Percentiles rank a stretch among this genome's conserved stretches.
phyloP scores from a whole-genome alignment of 306 rosid species.

The Inga laurina region DNA sequence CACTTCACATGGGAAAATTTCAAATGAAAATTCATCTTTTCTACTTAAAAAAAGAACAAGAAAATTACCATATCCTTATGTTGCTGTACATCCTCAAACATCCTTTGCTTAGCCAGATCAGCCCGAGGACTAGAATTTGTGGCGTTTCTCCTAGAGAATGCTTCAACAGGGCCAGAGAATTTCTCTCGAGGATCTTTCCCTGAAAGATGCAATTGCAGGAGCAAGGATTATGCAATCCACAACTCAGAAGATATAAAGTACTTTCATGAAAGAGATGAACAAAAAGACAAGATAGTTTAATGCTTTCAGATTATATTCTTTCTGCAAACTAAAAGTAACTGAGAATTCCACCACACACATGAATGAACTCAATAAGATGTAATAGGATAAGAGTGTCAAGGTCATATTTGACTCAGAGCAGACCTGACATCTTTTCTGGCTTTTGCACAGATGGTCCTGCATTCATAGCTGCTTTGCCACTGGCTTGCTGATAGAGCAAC shows the following conservation, averaged over 20 bases:
- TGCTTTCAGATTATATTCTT: background rate
- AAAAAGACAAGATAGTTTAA: constrained; percentile 20
- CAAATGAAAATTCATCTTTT: background rate
- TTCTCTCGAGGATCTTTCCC: constrained; percentile 93
- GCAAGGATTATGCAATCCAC: constrained; percentile 18
- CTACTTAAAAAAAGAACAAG: background rate
- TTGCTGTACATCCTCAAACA: constrained; percentile 60
- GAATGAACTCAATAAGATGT: constrained; percentile 5
- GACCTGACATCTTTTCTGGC: constrained; percentile 89
- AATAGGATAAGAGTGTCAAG: constrained; percentile 26
- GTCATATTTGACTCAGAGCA: constrained; percentile 24
- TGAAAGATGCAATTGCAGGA: constrained; percentile 48
- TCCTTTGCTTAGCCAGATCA: constrained; percentile 69
- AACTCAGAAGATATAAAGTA: constrained; percentile 12
- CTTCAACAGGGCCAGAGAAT: constrained; percentile 93
- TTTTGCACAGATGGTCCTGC: constrained; percentile 83
- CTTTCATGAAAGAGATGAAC: constrained; percentile 6
- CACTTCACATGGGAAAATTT: background rate
- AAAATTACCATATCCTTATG: constrained; percentile 71
- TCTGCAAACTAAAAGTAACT: constrained; percentile 9
- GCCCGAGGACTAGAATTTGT: constrained; percentile 71
- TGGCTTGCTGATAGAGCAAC: constrained; percentile 54
- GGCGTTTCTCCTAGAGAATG: constrained; percentile 77
- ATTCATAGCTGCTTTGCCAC: constrained; percentile 73
- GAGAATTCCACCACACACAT: constrained; percentile 3